Conservation (phyloP, 305 asterid genomes). For the Fraxinus sp. region DNA sequence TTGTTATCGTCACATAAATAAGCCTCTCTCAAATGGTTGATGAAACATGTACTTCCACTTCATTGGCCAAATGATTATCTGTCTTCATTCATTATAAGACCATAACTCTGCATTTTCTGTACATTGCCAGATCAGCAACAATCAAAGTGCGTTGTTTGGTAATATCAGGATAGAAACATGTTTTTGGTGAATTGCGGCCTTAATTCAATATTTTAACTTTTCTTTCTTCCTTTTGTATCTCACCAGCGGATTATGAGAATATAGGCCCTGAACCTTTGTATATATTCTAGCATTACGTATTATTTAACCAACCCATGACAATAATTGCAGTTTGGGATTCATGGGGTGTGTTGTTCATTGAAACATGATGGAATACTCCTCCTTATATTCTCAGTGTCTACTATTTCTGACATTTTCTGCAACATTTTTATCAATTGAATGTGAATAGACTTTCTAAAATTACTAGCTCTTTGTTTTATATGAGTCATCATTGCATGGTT, state of each 20-base stretch:
- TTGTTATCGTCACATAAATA: not conserved
- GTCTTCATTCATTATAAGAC: not conserved
- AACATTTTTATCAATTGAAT: not conserved
- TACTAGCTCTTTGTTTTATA: not conserved
- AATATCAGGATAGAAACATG: not conserved
- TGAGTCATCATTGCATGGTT: conserved; percentile 6
- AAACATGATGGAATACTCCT: conserved; percentile 10
- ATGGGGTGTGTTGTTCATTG: conserved; percentile 17
- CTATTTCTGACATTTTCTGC: not conserved
- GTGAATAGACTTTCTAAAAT: not conserved
- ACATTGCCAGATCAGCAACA: not conserved
- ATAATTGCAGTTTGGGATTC: conserved; percentile 17
- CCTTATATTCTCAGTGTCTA: not conserved
- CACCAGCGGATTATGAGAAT: conserved; percentile 8
- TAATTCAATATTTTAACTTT: conserved; percentile 3
- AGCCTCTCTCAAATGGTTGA: conserved; percentile 13
- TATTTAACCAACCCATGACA: not conserved
- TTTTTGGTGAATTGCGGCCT: not conserved
- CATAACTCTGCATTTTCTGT: not conserved
- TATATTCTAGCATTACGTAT: conserved; percentile 3
- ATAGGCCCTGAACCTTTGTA: not conserved
- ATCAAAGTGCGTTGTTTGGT: not conserved
- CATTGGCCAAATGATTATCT: not conserved
- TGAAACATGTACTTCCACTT: not conserved
- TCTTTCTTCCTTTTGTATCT: not conserved